Conservation (phyloP, 257 asterid species). For the Linderniella brevidens region DNA sequence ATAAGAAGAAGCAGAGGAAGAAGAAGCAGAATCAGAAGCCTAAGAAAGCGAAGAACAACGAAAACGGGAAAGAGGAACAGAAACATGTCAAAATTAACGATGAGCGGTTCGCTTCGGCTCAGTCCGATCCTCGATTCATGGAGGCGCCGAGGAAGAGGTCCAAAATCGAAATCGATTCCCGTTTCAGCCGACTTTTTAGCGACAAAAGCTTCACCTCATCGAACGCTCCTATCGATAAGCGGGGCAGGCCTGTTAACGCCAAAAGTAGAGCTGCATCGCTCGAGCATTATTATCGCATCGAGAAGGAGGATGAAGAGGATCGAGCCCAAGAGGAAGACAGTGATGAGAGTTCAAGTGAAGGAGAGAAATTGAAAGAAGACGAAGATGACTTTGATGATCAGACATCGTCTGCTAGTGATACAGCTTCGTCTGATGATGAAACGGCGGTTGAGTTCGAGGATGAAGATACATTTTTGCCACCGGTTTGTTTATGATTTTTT, state of each 20-base stretch:
- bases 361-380: constrained; percentile 16
- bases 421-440: constrained; percentile 31
- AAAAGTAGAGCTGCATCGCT: constrained; percentile 18
- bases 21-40: neutral
- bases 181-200: constrained; percentile 47
- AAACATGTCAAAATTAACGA: constrained; percentile 30
- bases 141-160: constrained; percentile 53
- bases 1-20: neutral
- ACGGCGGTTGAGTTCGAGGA: constrained; percentile 18
- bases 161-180: constrained; percentile 62
- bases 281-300: constrained; percentile 44
- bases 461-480: constrained; percentile 29
- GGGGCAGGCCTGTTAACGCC: constrained; percentile 42
- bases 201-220: constrained; percentile 38
- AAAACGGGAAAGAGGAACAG: constrained; percentile 4
- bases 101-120: constrained; percentile 53
- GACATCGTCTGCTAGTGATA: constrained; percentile 27
- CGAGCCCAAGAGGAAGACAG: constrained; percentile 8
- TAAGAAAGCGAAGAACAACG: constrained; percentile 9
- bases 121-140: constrained; percentile 77
- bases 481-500: constrained; percentile 9
- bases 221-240: constrained; percentile 52
- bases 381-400: constrained; percentile 7
- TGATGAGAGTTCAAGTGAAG: constrained; percentile 15
- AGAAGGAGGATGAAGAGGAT: constrained; percentile 13